Evolutionary conservation across 345 rosid species (phyloP), one percentile per base, ranked within the genome.

Genomic region (Brassica nigra): DNA sequence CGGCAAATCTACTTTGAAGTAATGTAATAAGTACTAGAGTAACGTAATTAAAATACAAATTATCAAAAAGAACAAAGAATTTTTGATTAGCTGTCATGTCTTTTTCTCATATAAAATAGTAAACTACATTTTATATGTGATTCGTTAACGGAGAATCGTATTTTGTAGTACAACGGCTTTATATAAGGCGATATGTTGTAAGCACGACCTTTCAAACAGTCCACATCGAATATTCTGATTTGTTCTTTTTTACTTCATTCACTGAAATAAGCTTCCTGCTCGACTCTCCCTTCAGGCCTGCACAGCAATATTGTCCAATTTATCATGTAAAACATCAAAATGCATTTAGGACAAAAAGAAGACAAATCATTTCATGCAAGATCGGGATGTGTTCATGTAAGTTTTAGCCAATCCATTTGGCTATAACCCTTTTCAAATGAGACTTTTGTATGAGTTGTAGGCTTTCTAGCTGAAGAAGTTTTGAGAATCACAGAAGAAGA

Each of bases 371-470:
- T 81, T 93, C 99, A 97, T 74, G 99, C 98, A 81, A 95, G 95
- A 84, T 91, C 99, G 28, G 98, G 93, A 84, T 90, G 95, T 1
- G 91, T 90, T 66, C 79, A 83, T 76, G 91, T 85, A 73, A 90
- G 90, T 85, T 87, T 88, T 42, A 96, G 81, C 98, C 98, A 92
- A 71, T 96, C 97, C 93, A 91, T 90, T 69, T 84, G 97, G 84
- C 95, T 94, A 72, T 86, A 89, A 11, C 98, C 97, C 73, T 90
- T 93, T 86, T 96, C 98, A 70, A 92, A 96, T 7, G 98, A 97
- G 73, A 93, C 90, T 87, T 93, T 93, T 2, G 89, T 81, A 52
- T 92, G 89, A 69, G 90, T 18, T 34, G 71, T 85, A 73, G 91
- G 88, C 86, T 88, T 86, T 74, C 82, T 20, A 23, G 23, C 23